A percentile compares a stretch with the other conserved stretches of the same genome.
These are phyloP conservation scores for Aphanomyces euteiches DNA, from an alignment of 352 stramenopile genomes.

Conservation along the genomic window DNA sequence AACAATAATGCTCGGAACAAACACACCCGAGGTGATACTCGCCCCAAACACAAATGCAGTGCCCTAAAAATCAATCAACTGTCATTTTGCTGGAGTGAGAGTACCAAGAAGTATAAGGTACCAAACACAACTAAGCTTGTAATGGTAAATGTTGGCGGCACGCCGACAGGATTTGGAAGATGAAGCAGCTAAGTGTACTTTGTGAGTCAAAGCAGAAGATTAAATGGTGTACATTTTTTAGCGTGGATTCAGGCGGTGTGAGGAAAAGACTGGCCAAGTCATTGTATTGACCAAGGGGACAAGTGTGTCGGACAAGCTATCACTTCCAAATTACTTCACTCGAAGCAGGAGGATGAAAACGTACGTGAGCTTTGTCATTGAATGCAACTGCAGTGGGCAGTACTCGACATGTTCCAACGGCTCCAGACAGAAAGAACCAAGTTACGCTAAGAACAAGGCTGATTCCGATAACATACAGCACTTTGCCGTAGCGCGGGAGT, in stretches of 20 bases:
- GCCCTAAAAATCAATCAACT: slow-evolving; percentile 17
- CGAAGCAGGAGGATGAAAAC: background rate
- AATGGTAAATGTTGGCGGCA: slow-evolving; percentile 16
- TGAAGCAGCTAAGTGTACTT: slow-evolving; percentile 18
- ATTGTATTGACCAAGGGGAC: slow-evolving; percentile 75
- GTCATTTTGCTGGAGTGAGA: too few relatives aligned
- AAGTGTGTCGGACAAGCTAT: slow-evolving; percentile 75
- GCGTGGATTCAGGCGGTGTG: slow-evolving; percentile 71
- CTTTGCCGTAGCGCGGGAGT: background rate
- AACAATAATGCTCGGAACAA: slow-evolving; percentile 24
- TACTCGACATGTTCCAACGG: slow-evolving; percentile 10
- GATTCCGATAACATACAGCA: slow-evolving; percentile 13
- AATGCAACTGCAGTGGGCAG: slow-evolving; percentile 9
- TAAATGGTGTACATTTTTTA: slow-evolving; percentile 76
- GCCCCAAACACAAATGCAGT: slow-evolving; percentile 20
- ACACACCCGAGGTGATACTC: slow-evolving; percentile 20
- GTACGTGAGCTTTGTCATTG: slow-evolving; percentile 3
- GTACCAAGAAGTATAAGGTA: slow-evolving; percentile 17
- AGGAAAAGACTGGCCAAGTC: slow-evolving; percentile 88
- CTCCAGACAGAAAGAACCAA: slow-evolving; percentile 17
- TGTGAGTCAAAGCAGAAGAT: background rate
- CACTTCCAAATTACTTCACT: background rate
- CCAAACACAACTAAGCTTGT: slow-evolving; percentile 10
- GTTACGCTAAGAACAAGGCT: background rate
- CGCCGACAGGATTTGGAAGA: background rate